Conservation (phyloP, 805 yeast genomes). For the Wickerhamiella qilinensis region DNA sequence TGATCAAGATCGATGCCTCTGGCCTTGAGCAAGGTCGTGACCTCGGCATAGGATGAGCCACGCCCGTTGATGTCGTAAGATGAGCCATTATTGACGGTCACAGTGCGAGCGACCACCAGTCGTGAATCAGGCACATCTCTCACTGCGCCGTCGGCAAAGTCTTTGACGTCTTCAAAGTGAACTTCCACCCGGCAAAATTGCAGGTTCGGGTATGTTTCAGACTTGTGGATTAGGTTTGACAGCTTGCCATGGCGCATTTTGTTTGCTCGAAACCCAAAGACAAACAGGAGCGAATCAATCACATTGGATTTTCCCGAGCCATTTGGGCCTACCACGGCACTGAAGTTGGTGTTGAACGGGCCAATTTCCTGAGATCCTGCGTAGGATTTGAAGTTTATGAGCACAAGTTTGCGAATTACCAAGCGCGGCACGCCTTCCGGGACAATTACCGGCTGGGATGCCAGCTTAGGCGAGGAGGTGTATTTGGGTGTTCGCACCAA, state of each 20-base stretch:
- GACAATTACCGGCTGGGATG: background rate
- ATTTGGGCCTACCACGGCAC: slow-evolving; percentile 97
- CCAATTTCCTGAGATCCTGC: slow-evolving; percentile 90
- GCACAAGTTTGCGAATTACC: slow-evolving; percentile 55
- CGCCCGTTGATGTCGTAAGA: slow-evolving; percentile 59
- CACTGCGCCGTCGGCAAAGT: slow-evolving; percentile 28
- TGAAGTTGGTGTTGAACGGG: slow-evolving; percentile 82
- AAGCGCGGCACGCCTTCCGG: slow-evolving; percentile 27
- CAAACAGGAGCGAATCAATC: slow-evolving; percentile 89
- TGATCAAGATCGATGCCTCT: slow-evolving; percentile 91
- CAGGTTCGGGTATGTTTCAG: slow-evolving; percentile 51
- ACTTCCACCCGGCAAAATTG: slow-evolving; percentile 81
- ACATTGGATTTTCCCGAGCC: slow-evolving; percentile 98
- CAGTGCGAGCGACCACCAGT: slow-evolving; percentile 65
- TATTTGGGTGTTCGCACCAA: no score
- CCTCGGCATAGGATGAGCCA: slow-evolving; percentile 60
- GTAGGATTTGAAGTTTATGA: slow-evolving; percentile 84
- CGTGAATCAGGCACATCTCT: slow-evolving; percentile 36
- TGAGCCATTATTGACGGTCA: slow-evolving; percentile 54
- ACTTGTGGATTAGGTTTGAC: slow-evolving; percentile 85
- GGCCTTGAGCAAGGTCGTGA: slow-evolving; percentile 52
- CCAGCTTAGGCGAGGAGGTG: no score
- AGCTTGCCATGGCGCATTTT: slow-evolving; percentile 93
- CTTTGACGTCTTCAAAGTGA: slow-evolving; percentile 64
- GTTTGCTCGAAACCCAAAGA: slow-evolving; percentile 90